These are phyloP conservation scores for Ustilago hordei DNA, from an alignment of 1,284 basidiomycete genomes.

Conservation along the genomic window DNA sequence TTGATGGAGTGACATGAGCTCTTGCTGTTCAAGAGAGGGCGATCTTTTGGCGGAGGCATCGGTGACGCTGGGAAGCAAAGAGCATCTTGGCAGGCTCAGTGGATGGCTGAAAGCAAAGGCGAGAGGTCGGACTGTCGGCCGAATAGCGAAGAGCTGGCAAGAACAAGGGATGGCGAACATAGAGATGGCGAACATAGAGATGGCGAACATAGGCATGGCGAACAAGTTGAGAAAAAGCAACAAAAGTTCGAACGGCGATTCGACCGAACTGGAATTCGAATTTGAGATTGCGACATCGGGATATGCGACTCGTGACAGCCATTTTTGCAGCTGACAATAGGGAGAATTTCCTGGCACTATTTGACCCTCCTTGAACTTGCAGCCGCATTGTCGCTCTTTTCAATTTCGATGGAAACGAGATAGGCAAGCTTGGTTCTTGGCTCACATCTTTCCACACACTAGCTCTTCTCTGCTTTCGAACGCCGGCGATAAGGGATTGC, in stretches of 20 bases:
- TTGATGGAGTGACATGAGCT: neutral
- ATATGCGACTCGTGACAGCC: slow-evolving; percentile 6
- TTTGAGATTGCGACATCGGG: slow-evolving; percentile 6
- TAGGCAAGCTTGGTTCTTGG: slow-evolving; percentile 20
- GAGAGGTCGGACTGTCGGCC: neutral
- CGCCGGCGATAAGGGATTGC: slow-evolving; percentile 1
- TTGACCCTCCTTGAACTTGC: neutral
- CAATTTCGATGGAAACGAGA: too few species aligned
- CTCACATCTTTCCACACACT: neutral
- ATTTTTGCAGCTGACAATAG: neutral
- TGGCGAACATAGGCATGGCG: too few species aligned
- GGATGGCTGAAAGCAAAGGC: neutral
- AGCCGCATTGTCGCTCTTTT: neutral
- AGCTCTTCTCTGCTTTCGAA: slow-evolving; percentile 9
- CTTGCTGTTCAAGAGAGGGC: neutral
- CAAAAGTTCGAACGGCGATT: slow-evolving; percentile 3
- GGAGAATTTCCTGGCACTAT: slow-evolving; percentile 17
- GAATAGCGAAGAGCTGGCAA: neutral
- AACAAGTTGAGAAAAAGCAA: neutral
- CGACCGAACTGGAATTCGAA: slow-evolving; percentile 19
- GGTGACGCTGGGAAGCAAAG: neutral
- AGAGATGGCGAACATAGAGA: too few species aligned
- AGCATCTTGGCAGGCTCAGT: neutral
- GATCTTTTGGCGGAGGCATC: neutral
- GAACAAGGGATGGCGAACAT: neutral